A percentile compares a stretch with the other conserved stretches of the same genome.
Evolutionary conservation across 2,329 filamentous ascomycete genomes (phyloP).

Genomic region (Colletotrichum falcatum): DNA sequence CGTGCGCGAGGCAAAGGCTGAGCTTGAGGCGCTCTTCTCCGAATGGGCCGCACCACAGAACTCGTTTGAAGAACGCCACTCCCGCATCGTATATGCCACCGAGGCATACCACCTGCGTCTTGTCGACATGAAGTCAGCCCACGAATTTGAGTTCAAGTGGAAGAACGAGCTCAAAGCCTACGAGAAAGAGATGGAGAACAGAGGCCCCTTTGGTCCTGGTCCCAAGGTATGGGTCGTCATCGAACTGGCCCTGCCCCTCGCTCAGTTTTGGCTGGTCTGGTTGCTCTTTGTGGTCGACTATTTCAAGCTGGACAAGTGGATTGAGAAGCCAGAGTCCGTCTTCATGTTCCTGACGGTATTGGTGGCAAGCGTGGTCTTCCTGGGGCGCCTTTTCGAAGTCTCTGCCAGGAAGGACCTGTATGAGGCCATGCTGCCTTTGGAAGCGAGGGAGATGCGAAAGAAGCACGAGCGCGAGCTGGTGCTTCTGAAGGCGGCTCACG

Average conservation of each 20-base stretch:
- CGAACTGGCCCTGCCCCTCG: conserved; percentile 11
- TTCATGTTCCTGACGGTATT: not conserved
- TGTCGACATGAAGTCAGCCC: conserved; percentile 25
- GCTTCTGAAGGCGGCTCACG: conserved; percentile 28
- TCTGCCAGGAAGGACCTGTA: conserved; percentile 25
- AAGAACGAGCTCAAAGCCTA: conserved; percentile 26
- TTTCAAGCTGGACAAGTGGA: conserved; percentile 1
- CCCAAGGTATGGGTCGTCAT: conserved; percentile 20
- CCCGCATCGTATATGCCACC: conserved; percentile 27
- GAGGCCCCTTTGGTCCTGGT: conserved; percentile 14
- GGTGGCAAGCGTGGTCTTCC: not conserved
- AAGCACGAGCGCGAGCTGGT: conserved; percentile 34
- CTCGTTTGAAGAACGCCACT: conserved; percentile 31
- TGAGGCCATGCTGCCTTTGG: conserved; percentile 21
- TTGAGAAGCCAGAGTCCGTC: not conserved
- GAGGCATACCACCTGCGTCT: conserved; percentile 32
- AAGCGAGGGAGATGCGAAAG: conserved; percentile 34
- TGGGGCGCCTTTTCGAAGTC: not conserved
- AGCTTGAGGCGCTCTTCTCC: conserved; percentile 24
- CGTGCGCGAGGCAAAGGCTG: conserved; percentile 23
- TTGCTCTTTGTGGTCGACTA: not conserved
- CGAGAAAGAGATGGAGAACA: conserved; percentile 16
- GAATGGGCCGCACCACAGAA: conserved; percentile 21
- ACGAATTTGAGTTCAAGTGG: conserved; percentile 36
- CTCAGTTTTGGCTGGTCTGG: not conserved